A percentile compares a stretch with the other conserved stretches of the same genome.
Evolutionary conservation across 2,329 filamentous ascomycete genomes (phyloP).

Genomic region (Alternaria sp.): DNA sequence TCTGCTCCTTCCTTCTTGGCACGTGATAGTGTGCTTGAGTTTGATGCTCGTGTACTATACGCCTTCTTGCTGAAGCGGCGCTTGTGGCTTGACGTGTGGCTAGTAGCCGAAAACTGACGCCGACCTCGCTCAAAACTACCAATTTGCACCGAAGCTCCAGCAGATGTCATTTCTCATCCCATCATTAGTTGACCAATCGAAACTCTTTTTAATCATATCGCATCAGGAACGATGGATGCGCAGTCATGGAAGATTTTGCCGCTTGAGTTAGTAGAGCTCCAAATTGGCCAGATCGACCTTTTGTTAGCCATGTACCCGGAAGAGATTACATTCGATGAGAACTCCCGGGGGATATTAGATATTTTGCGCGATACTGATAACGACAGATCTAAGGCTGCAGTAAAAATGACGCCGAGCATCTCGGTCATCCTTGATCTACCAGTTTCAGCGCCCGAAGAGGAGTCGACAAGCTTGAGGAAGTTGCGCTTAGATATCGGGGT

Average conservation of each 20-base stretch:
- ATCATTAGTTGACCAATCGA: neutral
- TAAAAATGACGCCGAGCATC: constrained; percentile 18
- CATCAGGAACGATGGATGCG: neutral
- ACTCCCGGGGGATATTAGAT: constrained; percentile 19
- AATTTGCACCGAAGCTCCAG: too few relatives aligned
- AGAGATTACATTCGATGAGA: constrained; percentile 26
- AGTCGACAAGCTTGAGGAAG: neutral
- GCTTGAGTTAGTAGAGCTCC: constrained; percentile 36
- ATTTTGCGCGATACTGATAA: constrained; percentile 18
- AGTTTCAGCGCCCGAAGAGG: constrained; percentile 10
- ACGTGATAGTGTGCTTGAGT: neutral
- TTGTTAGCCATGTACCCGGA: constrained; percentile 43
- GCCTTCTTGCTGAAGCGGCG: neutral
- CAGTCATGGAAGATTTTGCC: constrained; percentile 33
- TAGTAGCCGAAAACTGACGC: constrained; percentile 19
- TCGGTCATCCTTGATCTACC: constrained; percentile 25
- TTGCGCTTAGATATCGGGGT: constrained; percentile 33
- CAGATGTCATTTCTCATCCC: neutral
- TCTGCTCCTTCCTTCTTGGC: too few relatives aligned
- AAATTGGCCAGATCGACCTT: constrained; percentile 42
- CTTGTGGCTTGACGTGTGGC: constrained; percentile 12
- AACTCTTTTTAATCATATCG: neutral
- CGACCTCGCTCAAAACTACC: constrained; percentile 5
- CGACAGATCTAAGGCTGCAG: neutral
- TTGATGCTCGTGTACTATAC: neutral